These are phyloP conservation scores for Coniochaeta prunicola DNA, from an alignment of 2,329 filamentous ascomycete species.

Conservation along the genomic window DNA sequence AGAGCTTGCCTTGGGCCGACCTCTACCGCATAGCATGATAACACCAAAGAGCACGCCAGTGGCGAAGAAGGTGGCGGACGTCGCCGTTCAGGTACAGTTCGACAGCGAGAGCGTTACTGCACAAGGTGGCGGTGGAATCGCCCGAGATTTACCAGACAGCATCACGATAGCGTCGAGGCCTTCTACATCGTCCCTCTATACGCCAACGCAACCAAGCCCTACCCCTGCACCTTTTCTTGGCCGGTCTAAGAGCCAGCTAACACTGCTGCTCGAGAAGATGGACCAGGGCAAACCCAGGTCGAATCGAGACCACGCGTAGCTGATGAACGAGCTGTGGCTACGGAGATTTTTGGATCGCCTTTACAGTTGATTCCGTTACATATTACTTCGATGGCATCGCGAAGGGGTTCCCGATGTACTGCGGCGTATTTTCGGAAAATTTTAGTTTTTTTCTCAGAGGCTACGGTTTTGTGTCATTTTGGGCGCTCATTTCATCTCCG, in stretches of 20 bases:
- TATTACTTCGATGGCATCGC: background rate
- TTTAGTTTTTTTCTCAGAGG: background rate
- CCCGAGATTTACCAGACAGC: conserved; percentile 12
- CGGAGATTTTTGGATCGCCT: background rate
- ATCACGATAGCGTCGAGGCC: conserved; percentile 9
- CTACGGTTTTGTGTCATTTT: background rate
- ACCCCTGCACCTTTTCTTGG: conserved; percentile 40
- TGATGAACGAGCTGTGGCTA: background rate
- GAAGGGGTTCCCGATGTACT: background rate
- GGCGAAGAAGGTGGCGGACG: background rate
- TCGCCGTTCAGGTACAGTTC: conserved; percentile 15
- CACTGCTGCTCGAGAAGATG: conserved; percentile 40
- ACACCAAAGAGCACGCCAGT: conserved; percentile 14
- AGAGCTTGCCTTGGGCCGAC: conserved; percentile 6
- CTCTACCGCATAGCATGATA: conserved; percentile 10
- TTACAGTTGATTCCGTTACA: background rate
- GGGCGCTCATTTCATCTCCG: background rate
- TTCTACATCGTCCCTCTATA: conserved; percentile 29
- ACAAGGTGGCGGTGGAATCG: conserved; percentile 10
- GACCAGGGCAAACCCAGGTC: background rate
- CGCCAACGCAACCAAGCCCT: conserved; percentile 41
- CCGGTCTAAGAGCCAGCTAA: conserved; percentile 55
- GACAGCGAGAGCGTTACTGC: conserved; percentile 16
- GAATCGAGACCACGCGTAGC: background rate
- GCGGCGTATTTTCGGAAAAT: background rate